These are phyloP conservation scores for Fraxinus anomala DNA, from an alignment of 257 asterid species.

Conservation along the genomic window DNA sequence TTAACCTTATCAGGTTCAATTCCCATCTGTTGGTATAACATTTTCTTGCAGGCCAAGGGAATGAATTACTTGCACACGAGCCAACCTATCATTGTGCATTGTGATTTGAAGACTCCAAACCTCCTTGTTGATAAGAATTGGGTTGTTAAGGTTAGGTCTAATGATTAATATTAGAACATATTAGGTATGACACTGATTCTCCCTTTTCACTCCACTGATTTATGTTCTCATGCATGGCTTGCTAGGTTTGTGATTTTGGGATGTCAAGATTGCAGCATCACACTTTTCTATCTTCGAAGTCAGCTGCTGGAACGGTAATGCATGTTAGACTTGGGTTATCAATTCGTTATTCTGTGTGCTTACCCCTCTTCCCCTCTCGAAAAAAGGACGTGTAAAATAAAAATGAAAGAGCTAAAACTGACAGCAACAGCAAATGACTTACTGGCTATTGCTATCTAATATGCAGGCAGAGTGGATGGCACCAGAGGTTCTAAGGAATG, in stretches of 20 bases:
- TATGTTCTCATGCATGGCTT: conserved; percentile 26
- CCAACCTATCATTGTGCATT: conserved; percentile 88
- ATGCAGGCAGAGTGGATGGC: conserved; percentile 99
- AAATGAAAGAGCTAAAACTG: background rate
- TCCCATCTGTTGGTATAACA: conserved; percentile 9
- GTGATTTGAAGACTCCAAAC: conserved; percentile 96
- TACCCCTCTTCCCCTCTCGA: background rate
- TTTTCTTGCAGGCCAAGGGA: conserved; percentile 85
- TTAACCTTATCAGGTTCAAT: conserved; percentile 22
- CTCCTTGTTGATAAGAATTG: conserved; percentile 95
- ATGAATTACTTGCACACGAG: conserved; percentile 97
- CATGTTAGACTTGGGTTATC: conserved; percentile 19
- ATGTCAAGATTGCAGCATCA: conserved; percentile 94
- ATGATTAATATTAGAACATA: background rate
- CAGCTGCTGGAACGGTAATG: conserved; percentile 93
- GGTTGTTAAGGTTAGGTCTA: conserved; percentile 80
- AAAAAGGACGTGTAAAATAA: background rate
- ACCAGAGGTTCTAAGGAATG: conserved; percentile 92
- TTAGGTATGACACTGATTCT: conserved; percentile 11
- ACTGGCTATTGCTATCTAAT: conserved; percentile 13
- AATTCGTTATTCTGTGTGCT: background rate
- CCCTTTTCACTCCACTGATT: conserved; percentile 21
- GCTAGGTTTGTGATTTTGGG: conserved; percentile 93
- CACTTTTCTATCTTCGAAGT: conserved; percentile 92
- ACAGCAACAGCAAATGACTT: conserved; percentile 6